These are phyloP conservation scores for Rhizopus arrhizus DNA, from an alignment of 371 early-diverging fungal species.

Conservation along the genomic window DNA sequence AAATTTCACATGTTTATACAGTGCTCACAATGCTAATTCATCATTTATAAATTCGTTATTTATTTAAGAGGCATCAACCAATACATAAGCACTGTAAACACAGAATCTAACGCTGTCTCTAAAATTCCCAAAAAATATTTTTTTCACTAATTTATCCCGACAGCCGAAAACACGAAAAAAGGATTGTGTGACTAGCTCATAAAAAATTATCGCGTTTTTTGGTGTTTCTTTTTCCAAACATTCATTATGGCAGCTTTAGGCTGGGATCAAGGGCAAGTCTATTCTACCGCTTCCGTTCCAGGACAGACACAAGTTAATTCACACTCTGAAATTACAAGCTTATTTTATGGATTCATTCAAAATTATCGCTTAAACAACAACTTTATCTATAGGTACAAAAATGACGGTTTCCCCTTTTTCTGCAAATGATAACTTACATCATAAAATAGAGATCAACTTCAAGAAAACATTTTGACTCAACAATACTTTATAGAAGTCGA, in stretches of 20 bases:
- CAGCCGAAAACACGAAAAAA: background rate
- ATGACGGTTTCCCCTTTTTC: too few species aligned
- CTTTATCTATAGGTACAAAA: conserved; percentile 71
- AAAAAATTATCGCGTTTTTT: conserved; percentile 16
- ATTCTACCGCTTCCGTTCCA: conserved; percentile 68
- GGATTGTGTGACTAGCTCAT: background rate
- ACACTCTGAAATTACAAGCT: conserved; percentile 55
- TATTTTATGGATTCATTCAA: conserved; percentile 75
- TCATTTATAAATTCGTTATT: too few species aligned
- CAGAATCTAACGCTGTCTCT: too few species aligned
- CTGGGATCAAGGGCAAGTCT: conserved; percentile 83
- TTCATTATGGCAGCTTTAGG: conserved; percentile 61
- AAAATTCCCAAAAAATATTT: too few species aligned
- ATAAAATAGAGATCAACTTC: conserved; percentile 82
- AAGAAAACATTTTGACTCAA: conserved; percentile 76
- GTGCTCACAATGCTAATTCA: too few species aligned
- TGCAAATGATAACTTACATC: too few species aligned
- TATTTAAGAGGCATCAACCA: too few species aligned
- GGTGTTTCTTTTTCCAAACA: background rate
- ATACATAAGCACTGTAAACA: too few species aligned
- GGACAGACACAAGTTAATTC: conserved; percentile 62
- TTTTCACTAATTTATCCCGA: too few species aligned
- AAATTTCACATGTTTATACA: too few species aligned
- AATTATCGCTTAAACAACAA: conserved; percentile 76
- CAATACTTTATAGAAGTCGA: conserved; percentile 84